Evolutionary conservation across 2,329 filamentous ascomycete species (phyloP).

Genomic region (Arthrobotrys megalospora): DNA sequence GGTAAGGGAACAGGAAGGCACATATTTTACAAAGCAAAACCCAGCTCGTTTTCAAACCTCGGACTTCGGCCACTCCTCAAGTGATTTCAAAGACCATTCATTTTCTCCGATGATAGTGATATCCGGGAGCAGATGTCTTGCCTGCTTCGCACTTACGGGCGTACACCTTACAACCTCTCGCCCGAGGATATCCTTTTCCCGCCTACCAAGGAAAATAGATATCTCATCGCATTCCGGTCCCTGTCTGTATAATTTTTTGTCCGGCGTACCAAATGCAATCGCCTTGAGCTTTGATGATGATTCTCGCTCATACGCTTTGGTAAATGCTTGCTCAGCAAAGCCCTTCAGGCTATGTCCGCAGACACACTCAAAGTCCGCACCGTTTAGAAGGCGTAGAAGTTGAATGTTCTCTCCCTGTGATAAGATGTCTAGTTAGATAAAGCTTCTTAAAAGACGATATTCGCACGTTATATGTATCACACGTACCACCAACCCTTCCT

Average conservation of each 20-base stretch:
- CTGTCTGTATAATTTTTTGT: background rate
- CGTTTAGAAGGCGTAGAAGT: background rate
- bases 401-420: slow-evolving; percentile 5
- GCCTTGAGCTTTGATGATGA: slow-evolving; percentile 1
- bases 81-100: background rate
- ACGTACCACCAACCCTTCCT: slow-evolving; percentile 5
- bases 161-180: slow-evolving; percentile 2
- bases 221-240: background rate
- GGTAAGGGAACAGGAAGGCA: no score
- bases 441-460: background rate
- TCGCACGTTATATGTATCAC: no score
- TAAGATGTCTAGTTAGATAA: background rate
- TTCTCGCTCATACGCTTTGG: background rate
- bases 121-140: slow-evolving; percentile 4
- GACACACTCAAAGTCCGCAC: background rate
- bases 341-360: no score
- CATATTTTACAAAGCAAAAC: background rate
- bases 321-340: background rate
- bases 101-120: background rate
- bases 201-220: slow-evolving; percentile 3
- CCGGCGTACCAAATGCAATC: slow-evolving; percentile 11
- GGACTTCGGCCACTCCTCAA: background rate
- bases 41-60: background rate
- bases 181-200: background rate
- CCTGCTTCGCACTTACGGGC: slow-evolving; percentile 2